Evolutionary conservation across 768 basidiomycete genomes (phyloP).

Genomic region (Rhizopogon sp.): DNA sequence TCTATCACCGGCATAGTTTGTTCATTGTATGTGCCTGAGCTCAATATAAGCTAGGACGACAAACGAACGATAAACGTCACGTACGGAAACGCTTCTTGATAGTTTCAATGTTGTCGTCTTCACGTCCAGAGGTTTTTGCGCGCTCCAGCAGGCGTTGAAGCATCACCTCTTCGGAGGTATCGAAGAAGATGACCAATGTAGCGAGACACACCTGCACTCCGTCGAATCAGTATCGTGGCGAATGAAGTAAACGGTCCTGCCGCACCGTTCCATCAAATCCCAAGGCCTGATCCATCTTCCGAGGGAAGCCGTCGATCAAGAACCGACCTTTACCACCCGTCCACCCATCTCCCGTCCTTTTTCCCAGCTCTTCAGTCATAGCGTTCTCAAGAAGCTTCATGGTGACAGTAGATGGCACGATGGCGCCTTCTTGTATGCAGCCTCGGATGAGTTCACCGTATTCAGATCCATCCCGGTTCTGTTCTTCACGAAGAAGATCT

Average conservation of each 20-base stretch:
- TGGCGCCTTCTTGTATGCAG: constrained; percentile 86
- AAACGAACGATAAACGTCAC: constrained; percentile 20
- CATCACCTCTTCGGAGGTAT: constrained; percentile 87
- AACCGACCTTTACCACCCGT: constrained; percentile 72
- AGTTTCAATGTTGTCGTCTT: constrained; percentile 92
- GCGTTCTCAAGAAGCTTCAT: constrained; percentile 93
- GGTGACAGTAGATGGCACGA: constrained; percentile 97
- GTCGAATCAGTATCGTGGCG: neutral
- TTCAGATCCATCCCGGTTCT: constrained; percentile 76
- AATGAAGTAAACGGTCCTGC: neutral
- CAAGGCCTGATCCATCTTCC: constrained; percentile 97
- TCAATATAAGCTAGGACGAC: neutral
- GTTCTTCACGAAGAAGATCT: constrained; percentile 95
- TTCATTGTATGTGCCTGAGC: neutral
- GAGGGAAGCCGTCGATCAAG: constrained; percentile 94
- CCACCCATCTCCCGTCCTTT: constrained; percentile 53
- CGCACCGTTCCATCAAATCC: constrained; percentile 83
- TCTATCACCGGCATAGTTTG: constrained; percentile 93
- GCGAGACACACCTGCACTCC: constrained; percentile 69
- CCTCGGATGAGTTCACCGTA: constrained; percentile 82
- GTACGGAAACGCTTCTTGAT: constrained; percentile 95
- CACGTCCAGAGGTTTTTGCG: constrained; percentile 89
- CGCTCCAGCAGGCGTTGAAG: constrained; percentile 80
- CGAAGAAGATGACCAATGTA: constrained; percentile 78
- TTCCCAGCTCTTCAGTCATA: constrained; percentile 62